These are phyloP conservation scores for Carex parvula DNA, from an alignment of 176 grass and related monocot species.

Conservation along the genomic window DNA sequence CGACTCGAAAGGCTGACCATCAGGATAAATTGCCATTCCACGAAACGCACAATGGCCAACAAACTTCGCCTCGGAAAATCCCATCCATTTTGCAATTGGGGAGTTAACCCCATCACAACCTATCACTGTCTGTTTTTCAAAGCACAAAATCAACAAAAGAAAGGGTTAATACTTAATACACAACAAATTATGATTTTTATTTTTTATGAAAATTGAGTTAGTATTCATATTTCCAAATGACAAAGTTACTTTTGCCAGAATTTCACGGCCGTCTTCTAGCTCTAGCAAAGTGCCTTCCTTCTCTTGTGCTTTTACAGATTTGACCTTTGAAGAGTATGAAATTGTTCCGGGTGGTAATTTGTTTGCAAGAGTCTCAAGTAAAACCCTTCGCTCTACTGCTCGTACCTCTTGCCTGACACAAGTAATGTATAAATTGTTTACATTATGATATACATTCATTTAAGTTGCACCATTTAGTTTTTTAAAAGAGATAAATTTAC, in stretches of 20 bases:
- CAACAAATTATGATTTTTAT: not conserved
- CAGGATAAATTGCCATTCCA: conserved; percentile 66
- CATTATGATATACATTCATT: not conserved
- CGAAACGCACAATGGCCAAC: conserved; percentile 83
- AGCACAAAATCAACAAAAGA: not conserved
- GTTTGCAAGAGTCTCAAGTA: conserved; percentile 69
- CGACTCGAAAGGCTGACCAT: conserved; percentile 57
- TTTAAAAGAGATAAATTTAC: conserved; percentile 35
- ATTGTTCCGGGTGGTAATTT: conserved; percentile 54
- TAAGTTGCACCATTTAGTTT: not conserved
- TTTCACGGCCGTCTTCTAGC: conserved; percentile 52
- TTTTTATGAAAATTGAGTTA: not conserved
- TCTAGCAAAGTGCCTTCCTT: conserved; percentile 60
- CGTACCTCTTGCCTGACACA: conserved; percentile 67
- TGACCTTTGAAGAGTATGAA: conserved; percentile 69
- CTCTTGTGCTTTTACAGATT: conserved; percentile 52
- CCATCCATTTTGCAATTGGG: conserved; percentile 85
- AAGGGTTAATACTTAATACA: not conserved
- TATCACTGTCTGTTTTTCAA: conserved; percentile 52
- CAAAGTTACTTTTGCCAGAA: conserved; percentile 50
- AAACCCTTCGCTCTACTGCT: conserved; percentile 64
- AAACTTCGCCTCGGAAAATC: conserved; percentile 73
- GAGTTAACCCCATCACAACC: conserved; percentile 85
- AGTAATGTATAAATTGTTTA: not conserved
- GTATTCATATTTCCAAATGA: conserved; percentile 9